Percentiles rank a stretch among this genome's conserved stretches.
phyloP scores from a whole-genome alignment of 176 grass and related monocot genomes.

The Puya raimondii region DNA sequence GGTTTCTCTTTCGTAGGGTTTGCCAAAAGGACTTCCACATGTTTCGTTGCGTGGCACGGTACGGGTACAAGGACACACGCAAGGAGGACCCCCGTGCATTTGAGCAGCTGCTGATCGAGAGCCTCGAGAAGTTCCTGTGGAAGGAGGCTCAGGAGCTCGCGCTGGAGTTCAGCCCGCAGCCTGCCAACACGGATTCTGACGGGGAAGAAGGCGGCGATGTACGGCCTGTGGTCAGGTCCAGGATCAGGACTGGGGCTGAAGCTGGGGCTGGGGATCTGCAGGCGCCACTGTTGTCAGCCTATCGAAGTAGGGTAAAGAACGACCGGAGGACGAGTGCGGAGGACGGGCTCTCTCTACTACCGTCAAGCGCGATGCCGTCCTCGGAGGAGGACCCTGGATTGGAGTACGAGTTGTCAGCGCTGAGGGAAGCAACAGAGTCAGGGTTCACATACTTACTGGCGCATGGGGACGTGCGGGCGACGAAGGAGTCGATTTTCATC shows the following conservation, averaged over 20 bases:
- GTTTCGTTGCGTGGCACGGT: slow-evolving; percentile 83
- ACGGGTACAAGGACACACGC: slow-evolving; percentile 91
- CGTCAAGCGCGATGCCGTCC: slow-evolving; percentile 31
- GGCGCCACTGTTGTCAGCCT: slow-evolving; percentile 56
- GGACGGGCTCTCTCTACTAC: slow-evolving; percentile 28
- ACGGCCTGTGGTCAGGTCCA: slow-evolving; percentile 28
- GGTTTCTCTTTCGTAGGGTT: slow-evolving; percentile 89
- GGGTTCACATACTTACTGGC: slow-evolving; percentile 93
- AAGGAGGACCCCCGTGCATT: slow-evolving; percentile 79
- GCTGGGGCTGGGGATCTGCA: slow-evolving; percentile 48
- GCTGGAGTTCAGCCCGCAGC: slow-evolving; percentile 31
- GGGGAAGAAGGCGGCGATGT: slow-evolving; percentile 7
- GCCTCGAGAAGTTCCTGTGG: slow-evolving; percentile 76
- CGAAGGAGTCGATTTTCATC: slow-evolving; percentile 76
- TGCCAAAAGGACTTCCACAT: slow-evolving; percentile 84
- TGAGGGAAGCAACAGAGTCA: slow-evolving; percentile 79
- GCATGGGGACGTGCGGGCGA: slow-evolving; percentile 74
- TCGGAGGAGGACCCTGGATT: slow-evolving; percentile 68
- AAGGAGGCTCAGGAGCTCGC: slow-evolving; percentile 70
- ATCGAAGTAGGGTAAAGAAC: slow-evolving; percentile 11
- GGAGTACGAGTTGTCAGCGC: slow-evolving; percentile 71
- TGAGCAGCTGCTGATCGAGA: slow-evolving; percentile 69
- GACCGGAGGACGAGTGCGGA: slow-evolving; percentile 2
- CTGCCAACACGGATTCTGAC: slow-evolving; percentile 40
- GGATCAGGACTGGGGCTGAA: slow-evolving; percentile 16